These are phyloP conservation scores for Allium cepa DNA, from an alignment of 106 monocot species.

Conservation along the genomic window DNA sequence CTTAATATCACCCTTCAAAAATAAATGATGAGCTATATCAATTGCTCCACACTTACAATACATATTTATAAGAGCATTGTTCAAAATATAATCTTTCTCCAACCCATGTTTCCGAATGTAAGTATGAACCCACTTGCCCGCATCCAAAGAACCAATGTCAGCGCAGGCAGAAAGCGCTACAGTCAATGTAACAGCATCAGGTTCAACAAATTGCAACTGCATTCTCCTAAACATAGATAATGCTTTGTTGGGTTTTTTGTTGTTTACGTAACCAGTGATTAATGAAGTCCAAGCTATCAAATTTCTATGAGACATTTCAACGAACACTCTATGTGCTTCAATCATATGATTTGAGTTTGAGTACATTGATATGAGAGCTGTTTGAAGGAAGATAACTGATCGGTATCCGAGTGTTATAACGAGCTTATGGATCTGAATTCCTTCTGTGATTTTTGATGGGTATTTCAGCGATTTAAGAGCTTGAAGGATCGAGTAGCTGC, in stretches of 20 bases:
- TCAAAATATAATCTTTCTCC: slow-evolving; percentile 5
- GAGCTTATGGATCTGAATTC: neutral
- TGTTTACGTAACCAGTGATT: slow-evolving; percentile 13
- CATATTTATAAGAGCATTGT: slow-evolving; percentile 13
- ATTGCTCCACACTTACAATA: slow-evolving; percentile 12
- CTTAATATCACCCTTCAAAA: neutral
- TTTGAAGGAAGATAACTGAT: neutral
- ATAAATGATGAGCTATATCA: slow-evolving; percentile 3
- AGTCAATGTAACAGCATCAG: slow-evolving; percentile 1
- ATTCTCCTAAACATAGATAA: slow-evolving; percentile 10
- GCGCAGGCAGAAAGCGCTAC: slow-evolving; percentile 12
- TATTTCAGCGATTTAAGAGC: neutral
- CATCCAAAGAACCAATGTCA: slow-evolving; percentile 7
- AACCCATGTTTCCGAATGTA: slow-evolving; percentile 2
- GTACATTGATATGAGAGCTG: slow-evolving; percentile 11
- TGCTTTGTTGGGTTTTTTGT: slow-evolving; percentile 6
- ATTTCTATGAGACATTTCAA: slow-evolving; percentile 5
- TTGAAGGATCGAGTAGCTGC: neutral
- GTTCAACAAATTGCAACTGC: slow-evolving; percentile 6
- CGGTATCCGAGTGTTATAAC: slow-evolving; percentile 7
- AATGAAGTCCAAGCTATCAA: slow-evolving; percentile 12
- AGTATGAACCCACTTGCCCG: slow-evolving; percentile 16
- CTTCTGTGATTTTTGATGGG: neutral
- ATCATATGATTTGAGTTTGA: neutral
- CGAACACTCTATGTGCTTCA: slow-evolving; percentile 4